These are phyloP conservation scores for Amphirosellinia nigrospora DNA, from an alignment of 495 filamentous ascomycete genomes.

Conservation along the genomic window DNA sequence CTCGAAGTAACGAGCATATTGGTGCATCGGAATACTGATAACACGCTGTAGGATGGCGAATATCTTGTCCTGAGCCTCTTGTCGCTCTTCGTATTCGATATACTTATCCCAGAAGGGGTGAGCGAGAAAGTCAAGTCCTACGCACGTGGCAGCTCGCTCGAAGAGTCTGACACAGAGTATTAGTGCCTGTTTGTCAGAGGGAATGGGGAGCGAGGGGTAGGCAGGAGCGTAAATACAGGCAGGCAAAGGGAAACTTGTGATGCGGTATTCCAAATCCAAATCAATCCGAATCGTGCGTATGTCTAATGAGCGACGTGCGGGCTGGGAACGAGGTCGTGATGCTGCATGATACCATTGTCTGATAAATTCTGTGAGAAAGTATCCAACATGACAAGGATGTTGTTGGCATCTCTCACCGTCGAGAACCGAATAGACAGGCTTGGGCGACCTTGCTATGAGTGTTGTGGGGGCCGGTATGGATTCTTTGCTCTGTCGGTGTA, in stretches of 20 bases:
- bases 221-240: slow-evolving; percentile 64
- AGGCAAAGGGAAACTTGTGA: slow-evolving; percentile 59
- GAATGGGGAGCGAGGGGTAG: slow-evolving; percentile 49
- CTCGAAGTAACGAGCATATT: slow-evolving; percentile 95
- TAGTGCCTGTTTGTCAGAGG: slow-evolving; percentile 51
- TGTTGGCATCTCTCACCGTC: slow-evolving; percentile 61
- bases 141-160: slow-evolving; percentile 82
- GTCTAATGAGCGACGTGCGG: slow-evolving; percentile 48
- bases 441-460: slow-evolving; percentile 34
- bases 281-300: slow-evolving; percentile 53
- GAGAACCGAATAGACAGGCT: slow-evolving; percentile 42
- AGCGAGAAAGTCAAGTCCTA: slow-evolving; percentile 91
- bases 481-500: slow-evolving; percentile 43
- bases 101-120: slow-evolving; percentile 99
- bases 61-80: slow-evolving; percentile 85
- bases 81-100: slow-evolving; percentile 90
- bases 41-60: slow-evolving; percentile 85
- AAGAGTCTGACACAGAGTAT: slow-evolving; percentile 76
- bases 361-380: slow-evolving; percentile 64
- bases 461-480: slow-evolving; percentile 41
- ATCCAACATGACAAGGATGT: slow-evolving; percentile 55
- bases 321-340: slow-evolving; percentile 52
- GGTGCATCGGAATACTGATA: slow-evolving; percentile 93
- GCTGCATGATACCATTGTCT: slow-evolving; percentile 58
- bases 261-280: slow-evolving; percentile 57